Conservation (phyloP, 345 rosid genomes). For the Ceriops tagal region DNA sequence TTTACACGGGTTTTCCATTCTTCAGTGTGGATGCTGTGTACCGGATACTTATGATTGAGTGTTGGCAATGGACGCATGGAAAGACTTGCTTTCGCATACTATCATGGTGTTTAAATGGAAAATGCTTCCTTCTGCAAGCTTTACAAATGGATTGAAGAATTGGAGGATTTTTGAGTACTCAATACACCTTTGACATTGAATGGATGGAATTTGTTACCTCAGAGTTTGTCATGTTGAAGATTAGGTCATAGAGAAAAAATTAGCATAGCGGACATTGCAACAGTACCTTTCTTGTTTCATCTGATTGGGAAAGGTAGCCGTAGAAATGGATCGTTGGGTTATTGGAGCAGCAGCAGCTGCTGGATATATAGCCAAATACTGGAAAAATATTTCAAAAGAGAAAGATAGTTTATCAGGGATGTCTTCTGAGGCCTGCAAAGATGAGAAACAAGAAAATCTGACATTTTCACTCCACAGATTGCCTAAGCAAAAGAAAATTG, state of each 20-base stretch:
- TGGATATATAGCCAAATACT: conserved; percentile 55
- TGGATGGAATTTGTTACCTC: conserved; percentile 24
- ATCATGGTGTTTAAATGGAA: neutral
- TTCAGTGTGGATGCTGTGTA: conserved; percentile 2
- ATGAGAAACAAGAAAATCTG: conserved; percentile 30
- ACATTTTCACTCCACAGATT: conserved; percentile 22
- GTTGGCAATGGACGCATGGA: neutral
- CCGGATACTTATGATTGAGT: neutral
- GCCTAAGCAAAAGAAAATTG: conserved; percentile 29
- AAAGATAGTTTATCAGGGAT: conserved; percentile 28
- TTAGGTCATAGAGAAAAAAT: conserved; percentile 13
- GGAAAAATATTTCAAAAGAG: conserved; percentile 39
- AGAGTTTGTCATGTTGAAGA: conserved; percentile 18
- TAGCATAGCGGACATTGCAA: conserved; percentile 26
- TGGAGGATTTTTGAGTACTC: neutral
- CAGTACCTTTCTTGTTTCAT: conserved; percentile 6
- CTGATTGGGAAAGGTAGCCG: conserved; percentile 11
- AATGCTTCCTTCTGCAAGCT: neutral
- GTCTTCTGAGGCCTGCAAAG: conserved; percentile 28
- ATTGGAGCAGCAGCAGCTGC: conserved; percentile 79
- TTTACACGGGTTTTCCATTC: neutral
- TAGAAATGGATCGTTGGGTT: conserved; percentile 68
- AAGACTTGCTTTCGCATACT: neutral
- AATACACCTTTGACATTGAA: conserved; percentile 1
- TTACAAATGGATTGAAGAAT: conserved; percentile 4